Evolutionary conservation across 1,284 basidiomycete genomes (phyloP).

Genomic region (Moesziomyces sp.): DNA sequence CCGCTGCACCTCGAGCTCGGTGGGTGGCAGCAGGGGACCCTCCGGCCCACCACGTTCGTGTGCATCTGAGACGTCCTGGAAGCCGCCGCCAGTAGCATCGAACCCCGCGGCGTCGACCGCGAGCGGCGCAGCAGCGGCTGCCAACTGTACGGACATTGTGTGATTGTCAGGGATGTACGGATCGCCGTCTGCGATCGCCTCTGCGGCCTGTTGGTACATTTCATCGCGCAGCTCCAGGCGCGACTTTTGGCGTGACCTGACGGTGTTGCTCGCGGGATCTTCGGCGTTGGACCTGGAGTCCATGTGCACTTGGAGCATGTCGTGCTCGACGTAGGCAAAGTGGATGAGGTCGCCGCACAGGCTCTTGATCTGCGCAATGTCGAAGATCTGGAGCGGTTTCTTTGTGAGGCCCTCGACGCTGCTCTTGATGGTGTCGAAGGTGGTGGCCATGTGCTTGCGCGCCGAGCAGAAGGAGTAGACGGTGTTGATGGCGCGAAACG

Average conservation of each 20-base stretch:
- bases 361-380: constrained; percentile 88
- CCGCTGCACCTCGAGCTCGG: constrained; percentile 41
- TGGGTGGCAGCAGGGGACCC: constrained; percentile 24
- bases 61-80: constrained; percentile 42
- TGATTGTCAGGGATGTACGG: constrained; percentile 21
- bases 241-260: constrained; percentile 25
- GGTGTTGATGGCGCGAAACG: constrained; percentile 82
- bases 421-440: constrained; percentile 79
- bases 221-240: constrained; percentile 34
- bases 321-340: constrained; percentile 82
- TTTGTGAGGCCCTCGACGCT: constrained; percentile 83
- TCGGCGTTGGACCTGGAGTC: constrained; percentile 44
- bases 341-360: constrained; percentile 82
- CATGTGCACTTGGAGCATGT: constrained; percentile 75
- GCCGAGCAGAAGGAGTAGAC: constrained; percentile 88
- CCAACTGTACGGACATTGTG: constrained; percentile 8
- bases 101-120: constrained; percentile 39
- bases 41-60: constrained; percentile 19
- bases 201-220: constrained; percentile 42
- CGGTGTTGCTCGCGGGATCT: constrained; percentile 36
- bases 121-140: not conserved
- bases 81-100: constrained; percentile 39
- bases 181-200: constrained; percentile 28
- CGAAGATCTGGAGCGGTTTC: constrained; percentile 78
- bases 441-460: constrained; percentile 82